Base-by-base conservation (phyloP, 2,329 filamentous ascomycete genomes). In the Gaeumannomyces sp. region DNA sequence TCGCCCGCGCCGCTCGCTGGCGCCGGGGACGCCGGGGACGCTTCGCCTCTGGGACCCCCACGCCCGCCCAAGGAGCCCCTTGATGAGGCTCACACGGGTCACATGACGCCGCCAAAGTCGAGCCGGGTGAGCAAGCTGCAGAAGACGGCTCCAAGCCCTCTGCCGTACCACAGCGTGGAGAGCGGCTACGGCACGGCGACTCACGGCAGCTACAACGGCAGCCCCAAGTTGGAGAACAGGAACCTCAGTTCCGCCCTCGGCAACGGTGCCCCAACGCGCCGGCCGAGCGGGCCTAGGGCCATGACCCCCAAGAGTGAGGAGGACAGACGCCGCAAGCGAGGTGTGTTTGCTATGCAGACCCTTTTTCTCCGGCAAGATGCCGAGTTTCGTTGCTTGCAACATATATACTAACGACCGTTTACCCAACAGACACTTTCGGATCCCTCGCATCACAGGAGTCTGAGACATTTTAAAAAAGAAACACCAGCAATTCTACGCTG, bases 31-130 rank as follows among this genome's bases (percentile, higher is more conserved):
- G 63, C 70, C 13, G 68, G 68, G 10, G 81, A 45, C 6, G 19
- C 31, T 45, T 62, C 61, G 19, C 53, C 68, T 4, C 27, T 64
- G 3, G 68, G 76, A 2, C 86, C 85, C 1, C 83, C 84, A 0
- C 80, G 84, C 4, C 86, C 86, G 50, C 86, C 86, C 6, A 89
- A 89, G 76, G 86, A 89, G 75, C 83, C 85, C 0, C 73, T 88
- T 0, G 83, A 82, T 6, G 73, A 72, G 53, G 5, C 74, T 4
- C 58, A 68, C 10, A 4, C 16, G 14, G 59, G 29, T 14, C 70
- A 68, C 29, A 68, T 79, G 33, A 80, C 81, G 2, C 80, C 84
- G 13, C 77, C 79, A 10, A 80, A 80, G 67, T 75, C 78, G 53
- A 76, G 75, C 64, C 80, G 82, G 25, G 73, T 83, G 59, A 82